Conservation (phyloP, 805 yeast genomes). For the Wickerhamomyces chambardii region DNA sequence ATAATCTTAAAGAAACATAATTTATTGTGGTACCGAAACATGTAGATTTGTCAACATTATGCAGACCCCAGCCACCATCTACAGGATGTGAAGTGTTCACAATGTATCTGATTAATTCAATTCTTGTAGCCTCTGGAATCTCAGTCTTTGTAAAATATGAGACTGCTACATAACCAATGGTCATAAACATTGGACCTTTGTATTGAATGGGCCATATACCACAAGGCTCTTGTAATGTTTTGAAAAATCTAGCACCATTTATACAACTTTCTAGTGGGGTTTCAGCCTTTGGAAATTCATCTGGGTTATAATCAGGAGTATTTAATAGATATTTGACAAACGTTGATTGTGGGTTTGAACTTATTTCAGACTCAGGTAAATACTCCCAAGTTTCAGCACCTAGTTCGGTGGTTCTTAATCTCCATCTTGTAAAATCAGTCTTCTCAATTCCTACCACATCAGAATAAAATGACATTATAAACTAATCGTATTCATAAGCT, state of each 20-base stretch:
- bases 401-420: conserved; percentile 54
- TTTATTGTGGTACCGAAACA: conserved; percentile 91
- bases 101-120: conserved; percentile 75
- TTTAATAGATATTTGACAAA: conserved; percentile 49
- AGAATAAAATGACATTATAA: conserved; percentile 35
- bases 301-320: conserved; percentile 26
- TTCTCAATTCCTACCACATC: conserved; percentile 59
- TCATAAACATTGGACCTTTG: conserved; percentile 97
- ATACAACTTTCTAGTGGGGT: conserved; percentile 54
- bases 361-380: conserved; percentile 27
- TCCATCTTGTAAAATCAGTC: conserved; percentile 72
- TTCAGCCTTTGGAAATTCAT: conserved; percentile 23
- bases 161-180: conserved; percentile 78
- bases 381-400: conserved; percentile 86
- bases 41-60: conserved; percentile 85
- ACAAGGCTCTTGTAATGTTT: conserved; percentile 62
- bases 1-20: conserved; percentile 69
- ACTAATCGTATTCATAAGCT: too few species aligned
- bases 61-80: conserved; percentile 99
- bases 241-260: conserved; percentile 67
- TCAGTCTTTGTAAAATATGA: conserved; percentile 59
- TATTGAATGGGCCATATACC: conserved; percentile 91
- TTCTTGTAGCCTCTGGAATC: conserved; percentile 55
- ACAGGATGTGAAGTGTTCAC: conserved; percentile 94
- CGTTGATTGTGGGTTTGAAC: conserved; percentile 39